These are phyloP conservation scores for Russula emetica DNA, from an alignment of 768 basidiomycete genomes.

Conservation along the genomic window DNA sequence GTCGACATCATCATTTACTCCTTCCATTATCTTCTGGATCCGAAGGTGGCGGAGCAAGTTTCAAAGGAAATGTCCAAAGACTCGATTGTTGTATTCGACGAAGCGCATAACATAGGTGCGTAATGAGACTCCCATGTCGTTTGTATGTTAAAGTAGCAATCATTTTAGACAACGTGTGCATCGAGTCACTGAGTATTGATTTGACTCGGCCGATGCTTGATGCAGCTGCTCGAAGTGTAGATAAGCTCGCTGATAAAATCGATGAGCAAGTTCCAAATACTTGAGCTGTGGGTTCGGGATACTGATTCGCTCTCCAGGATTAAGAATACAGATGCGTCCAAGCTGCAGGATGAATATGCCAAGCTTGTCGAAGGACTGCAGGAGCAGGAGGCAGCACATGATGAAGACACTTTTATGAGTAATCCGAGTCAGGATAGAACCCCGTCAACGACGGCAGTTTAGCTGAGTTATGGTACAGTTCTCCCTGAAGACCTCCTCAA, in stretches of 20 bases:
- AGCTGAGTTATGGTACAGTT: conserved; percentile 42
- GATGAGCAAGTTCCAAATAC: conserved; percentile 65
- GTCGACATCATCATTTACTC: conserved; percentile 97
- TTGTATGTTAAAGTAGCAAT: conserved; percentile 13
- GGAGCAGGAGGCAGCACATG: conserved; percentile 71
- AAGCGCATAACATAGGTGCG: conserved; percentile 97
- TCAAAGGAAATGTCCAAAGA: conserved; percentile 98
- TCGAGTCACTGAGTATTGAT: conserved; percentile 96
- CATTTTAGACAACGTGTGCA: conserved; percentile 87
- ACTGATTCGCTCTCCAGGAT: conserved; percentile 50
- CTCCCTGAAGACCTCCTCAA: conserved; percentile 91
- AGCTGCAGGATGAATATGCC: conserved; percentile 94
- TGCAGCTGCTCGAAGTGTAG: conserved; percentile 83
- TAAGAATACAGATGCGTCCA: conserved; percentile 87
- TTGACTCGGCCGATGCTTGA: conserved; percentile 97
- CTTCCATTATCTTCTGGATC: conserved; percentile 97
- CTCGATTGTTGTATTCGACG: conserved; percentile 97
- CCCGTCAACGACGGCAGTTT: conserved; percentile 11
- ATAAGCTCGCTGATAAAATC: conserved; percentile 82
- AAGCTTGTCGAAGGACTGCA: conserved; percentile 92
- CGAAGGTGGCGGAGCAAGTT: conserved; percentile 98
- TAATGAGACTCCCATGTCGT: conserved; percentile 4
- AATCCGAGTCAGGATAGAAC: conserved; percentile 63
- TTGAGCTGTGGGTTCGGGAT: conserved; percentile 9
- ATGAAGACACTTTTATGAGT: conserved; percentile 82